Percentiles rank a stretch among this genome's conserved stretches.
Conservation (phyloP, 2,329 filamentous ascomycete genomes). For the Plectosphaerella plurivora region DNA sequence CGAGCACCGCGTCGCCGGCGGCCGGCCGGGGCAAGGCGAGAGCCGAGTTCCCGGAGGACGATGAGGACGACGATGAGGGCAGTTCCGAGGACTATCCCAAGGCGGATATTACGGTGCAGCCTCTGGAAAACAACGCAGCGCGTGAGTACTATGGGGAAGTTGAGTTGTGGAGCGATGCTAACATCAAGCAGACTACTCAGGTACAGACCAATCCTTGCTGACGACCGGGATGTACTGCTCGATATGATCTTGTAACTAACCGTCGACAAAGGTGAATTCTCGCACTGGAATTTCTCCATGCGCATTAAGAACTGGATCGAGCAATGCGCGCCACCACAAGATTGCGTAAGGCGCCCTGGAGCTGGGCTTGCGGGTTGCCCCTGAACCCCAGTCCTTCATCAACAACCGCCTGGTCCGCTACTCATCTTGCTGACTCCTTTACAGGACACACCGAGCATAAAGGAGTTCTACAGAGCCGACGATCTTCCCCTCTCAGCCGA, state of each 20-base stretch:
- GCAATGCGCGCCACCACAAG: slow-evolving; percentile 17
- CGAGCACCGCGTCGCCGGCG: not conserved
- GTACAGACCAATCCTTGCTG: too few relatives aligned
- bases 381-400: not conserved
- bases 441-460: slow-evolving; percentile 21
- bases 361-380: too few relatives aligned
- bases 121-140: slow-evolving; percentile 33
- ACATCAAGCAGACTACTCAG: slow-evolving; percentile 37
- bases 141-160: slow-evolving; percentile 22
- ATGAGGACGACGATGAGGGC: slow-evolving; percentile 16
- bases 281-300: slow-evolving; percentile 50
- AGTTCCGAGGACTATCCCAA: slow-evolving; percentile 18
- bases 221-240: too few relatives aligned
- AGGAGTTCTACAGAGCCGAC: slow-evolving; percentile 39
- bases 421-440: slow-evolving; percentile 1
- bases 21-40: slow-evolving; percentile 3
- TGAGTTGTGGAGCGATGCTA: not conserved
- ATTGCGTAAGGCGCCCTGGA: not conserved
- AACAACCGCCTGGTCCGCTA: not conserved
- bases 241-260: too few relatives aligned
- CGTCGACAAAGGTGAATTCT: slow-evolving; percentile 33
- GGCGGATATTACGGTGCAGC: slow-evolving; percentile 32
- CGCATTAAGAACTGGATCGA: slow-evolving; percentile 45
- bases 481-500: slow-evolving; percentile 37
- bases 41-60: slow-evolving; percentile 7